Evolutionary conservation across 257 asterid genomes (phyloP).

Genomic region (Rauvolfia tetraphylla): DNA sequence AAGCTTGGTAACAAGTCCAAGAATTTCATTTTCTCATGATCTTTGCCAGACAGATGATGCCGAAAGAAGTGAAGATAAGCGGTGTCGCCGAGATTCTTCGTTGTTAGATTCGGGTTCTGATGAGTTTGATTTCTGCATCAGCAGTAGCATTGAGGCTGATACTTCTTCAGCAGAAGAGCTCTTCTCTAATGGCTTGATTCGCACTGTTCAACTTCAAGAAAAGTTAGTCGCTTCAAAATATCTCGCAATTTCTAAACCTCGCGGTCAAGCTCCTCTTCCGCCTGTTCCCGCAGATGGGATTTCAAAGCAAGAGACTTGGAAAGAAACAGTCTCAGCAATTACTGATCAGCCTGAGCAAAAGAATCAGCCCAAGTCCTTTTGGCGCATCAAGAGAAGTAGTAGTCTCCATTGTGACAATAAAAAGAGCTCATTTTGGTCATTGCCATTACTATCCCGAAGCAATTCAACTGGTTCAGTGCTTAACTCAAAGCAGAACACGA

Average conservation of each 20-base stretch:
- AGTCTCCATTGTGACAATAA: constrained; percentile 41
- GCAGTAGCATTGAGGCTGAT: constrained; percentile 22
- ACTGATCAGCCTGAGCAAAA: constrained; percentile 18
- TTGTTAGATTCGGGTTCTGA: constrained; percentile 22
- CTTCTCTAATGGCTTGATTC: constrained; percentile 43
- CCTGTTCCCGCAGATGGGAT: constrained; percentile 15
- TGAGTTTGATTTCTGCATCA: constrained; percentile 39
- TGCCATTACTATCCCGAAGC: constrained; percentile 39
- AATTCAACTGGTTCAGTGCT: constrained; percentile 47
- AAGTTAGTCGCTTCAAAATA: constrained; percentile 31
- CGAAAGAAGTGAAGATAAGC: constrained; percentile 3
- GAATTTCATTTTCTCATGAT: constrained; percentile 41
- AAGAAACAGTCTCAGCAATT: constrained; percentile 20
- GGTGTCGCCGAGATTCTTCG: constrained; percentile 17
- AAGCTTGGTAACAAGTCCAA: constrained; percentile 34
- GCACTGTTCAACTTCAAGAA: constrained; percentile 38
- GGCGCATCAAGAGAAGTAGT: constrained; percentile 41
- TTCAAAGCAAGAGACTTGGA: constrained; percentile 16
- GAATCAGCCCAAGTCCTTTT: constrained; percentile 31
- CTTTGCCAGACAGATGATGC: constrained; percentile 19
- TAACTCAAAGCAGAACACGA: constrained; percentile 16
- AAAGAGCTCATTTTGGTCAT: constrained; percentile 45
- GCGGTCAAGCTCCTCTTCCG: constrained; percentile 22
- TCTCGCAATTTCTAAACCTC: constrained; percentile 14
- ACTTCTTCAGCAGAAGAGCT: constrained; percentile 47